Evolutionary conservation across 495 filamentous ascomycete genomes (phyloP).

Genomic region (Hypoxylon subgilvum): DNA sequence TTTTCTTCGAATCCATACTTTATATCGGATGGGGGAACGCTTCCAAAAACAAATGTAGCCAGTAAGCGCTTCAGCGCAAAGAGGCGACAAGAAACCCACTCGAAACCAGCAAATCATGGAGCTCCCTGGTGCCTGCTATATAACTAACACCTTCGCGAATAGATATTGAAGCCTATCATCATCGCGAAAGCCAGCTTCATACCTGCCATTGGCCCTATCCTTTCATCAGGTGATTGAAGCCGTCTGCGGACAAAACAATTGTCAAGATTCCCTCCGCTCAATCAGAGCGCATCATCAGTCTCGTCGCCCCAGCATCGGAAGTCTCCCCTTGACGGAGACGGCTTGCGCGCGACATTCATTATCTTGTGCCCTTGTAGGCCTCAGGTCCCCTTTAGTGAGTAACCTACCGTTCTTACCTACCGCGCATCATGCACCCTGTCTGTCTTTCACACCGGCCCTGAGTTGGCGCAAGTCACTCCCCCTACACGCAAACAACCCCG

Average conservation of each 20-base stretch:
- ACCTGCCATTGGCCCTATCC: conserved; percentile 51
- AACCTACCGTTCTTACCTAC: conserved; percentile 10
- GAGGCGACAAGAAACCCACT: conserved; percentile 37
- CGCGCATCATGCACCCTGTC: conserved; percentile 31
- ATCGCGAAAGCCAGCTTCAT: conserved; percentile 43
- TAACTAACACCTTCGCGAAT: conserved; percentile 47
- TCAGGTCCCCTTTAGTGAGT: conserved; percentile 20
- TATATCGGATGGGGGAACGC: conserved; percentile 6
- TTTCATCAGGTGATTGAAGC: conserved; percentile 56
- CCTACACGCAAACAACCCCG: conserved; percentile 26
- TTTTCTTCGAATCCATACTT: conserved; percentile 20
- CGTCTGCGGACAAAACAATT: conserved; percentile 56
- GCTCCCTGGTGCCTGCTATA: conserved; percentile 38
- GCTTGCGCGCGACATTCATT: conserved; percentile 38
- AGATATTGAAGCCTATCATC: conserved; percentile 55
- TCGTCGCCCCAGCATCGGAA: conserved; percentile 22
- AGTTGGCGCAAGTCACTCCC: conserved; percentile 8
- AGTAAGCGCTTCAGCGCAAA: conserved; percentile 43
- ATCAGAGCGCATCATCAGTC: conserved; percentile 42
- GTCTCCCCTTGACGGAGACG: conserved; percentile 26
- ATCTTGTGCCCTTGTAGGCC: conserved; percentile 6
- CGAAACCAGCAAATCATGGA: conserved; percentile 53
- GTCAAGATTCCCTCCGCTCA: conserved; percentile 45
- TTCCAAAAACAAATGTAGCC: conserved; percentile 36
- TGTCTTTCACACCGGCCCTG: conserved; percentile 20